Conservation (phyloP, 805 yeast species). For the Spencermartinsiella europaea region DNA sequence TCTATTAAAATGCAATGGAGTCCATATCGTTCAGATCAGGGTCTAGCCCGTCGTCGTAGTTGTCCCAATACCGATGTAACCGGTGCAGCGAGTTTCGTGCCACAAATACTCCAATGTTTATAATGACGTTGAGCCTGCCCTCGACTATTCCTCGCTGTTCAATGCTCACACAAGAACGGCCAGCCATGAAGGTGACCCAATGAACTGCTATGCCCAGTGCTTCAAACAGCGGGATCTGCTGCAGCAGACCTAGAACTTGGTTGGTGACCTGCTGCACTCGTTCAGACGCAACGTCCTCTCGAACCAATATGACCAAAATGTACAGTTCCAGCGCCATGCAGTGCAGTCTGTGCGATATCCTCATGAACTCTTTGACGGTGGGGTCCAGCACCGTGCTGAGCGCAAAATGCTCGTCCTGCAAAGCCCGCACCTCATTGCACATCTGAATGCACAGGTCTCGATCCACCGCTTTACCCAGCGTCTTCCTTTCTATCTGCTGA, state of each 20-base stretch:
- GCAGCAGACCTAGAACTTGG: constrained; percentile 1
- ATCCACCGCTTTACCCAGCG: background rate
- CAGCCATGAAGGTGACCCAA: constrained; percentile 18
- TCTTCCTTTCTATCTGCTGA: constrained; percentile 1
- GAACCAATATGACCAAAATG: constrained; percentile 8
- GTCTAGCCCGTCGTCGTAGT: constrained; percentile 6
- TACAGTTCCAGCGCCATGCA: constrained; percentile 12
- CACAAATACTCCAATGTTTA: constrained; percentile 10
- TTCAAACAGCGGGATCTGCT: constrained; percentile 11
- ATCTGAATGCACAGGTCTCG: constrained; percentile 1
- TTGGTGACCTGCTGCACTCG: constrained; percentile 7
- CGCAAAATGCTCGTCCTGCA: constrained; percentile 9
- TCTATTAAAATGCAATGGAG: constrained; percentile 12
- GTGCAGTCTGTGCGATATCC: constrained; percentile 11
- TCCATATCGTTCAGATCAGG: constrained; percentile 12
- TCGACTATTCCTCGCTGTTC: constrained; percentile 14
- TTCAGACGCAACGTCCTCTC: background rate
- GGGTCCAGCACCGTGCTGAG: constrained; percentile 1
- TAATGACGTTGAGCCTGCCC: constrained; percentile 8
- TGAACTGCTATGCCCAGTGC: constrained; percentile 16
- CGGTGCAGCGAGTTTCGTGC: constrained; percentile 18
- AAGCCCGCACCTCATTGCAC: constrained; percentile 1
- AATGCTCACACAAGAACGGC: constrained; percentile 9
- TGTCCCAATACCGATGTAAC: constrained; percentile 16
- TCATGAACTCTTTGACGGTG: constrained; percentile 12